Percentiles rank a stretch among this genome's conserved stretches.
These are phyloP conservation scores for Pythium grandisporangium DNA, from an alignment of 352 stramenopile genomes.

Conservation along the genomic window DNA sequence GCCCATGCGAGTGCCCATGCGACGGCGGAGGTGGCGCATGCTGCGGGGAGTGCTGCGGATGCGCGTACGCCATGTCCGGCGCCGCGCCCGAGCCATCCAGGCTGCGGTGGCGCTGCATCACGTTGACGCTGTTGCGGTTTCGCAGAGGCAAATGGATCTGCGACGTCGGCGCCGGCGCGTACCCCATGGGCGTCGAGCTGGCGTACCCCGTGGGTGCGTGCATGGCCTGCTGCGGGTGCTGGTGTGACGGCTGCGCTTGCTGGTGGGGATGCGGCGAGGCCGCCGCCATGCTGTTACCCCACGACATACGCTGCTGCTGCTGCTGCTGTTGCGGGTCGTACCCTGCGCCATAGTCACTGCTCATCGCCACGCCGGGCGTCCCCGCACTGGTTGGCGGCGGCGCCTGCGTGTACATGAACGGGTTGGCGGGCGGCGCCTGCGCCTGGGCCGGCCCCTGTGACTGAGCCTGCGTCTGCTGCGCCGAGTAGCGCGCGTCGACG, in stretches of 20 bases:
- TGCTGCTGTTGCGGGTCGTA: neutral
- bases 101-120: constrained; percentile 4
- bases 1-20: too few species aligned
- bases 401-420: constrained; percentile 8
- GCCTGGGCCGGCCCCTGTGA: constrained; percentile 1
- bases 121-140: constrained; percentile 34
- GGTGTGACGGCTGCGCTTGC: too few species aligned
- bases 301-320: neutral
- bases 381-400: neutral
- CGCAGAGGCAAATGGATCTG: constrained; percentile 60
- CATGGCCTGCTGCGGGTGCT: constrained; percentile 1
- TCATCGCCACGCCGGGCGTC: neutral
- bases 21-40: too few species aligned
- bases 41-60: too few species aligned
- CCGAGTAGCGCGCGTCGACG: neutral
- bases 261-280: neutral
- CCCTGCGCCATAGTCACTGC: constrained; percentile 1
- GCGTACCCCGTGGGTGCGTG: too few species aligned
- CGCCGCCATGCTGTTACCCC: constrained; percentile 2
- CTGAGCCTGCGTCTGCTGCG: constrained; percentile 2
- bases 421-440: constrained; percentile 1
- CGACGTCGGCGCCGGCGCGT: constrained; percentile 9
- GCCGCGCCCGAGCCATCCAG: too few species aligned
- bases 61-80: too few species aligned
- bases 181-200: too few species aligned